phyloP scores from a whole-genome alignment of 2,329 filamentous ascomycete genomes.

The Diplodia mutila region DNA sequence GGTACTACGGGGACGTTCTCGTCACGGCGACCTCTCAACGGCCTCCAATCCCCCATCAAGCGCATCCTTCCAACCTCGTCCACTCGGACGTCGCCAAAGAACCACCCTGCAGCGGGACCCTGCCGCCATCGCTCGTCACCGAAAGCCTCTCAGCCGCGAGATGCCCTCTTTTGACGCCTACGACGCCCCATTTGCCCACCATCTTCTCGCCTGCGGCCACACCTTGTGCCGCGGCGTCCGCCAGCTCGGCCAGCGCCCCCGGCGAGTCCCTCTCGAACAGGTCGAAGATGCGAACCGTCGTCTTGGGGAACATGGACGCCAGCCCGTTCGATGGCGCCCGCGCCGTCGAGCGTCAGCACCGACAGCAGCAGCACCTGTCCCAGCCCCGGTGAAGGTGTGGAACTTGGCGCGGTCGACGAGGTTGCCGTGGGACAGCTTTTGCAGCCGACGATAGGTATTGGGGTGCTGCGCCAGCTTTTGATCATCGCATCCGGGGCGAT shows the following conservation, averaged over 20 bases:
- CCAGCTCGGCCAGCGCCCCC: slow-evolving; percentile 47
- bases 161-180: slow-evolving; percentile 65
- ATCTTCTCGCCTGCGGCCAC: slow-evolving; percentile 62
- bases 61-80: slow-evolving; percentile 23
- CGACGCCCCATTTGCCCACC: slow-evolving; percentile 58
- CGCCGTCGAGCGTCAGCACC: slow-evolving; percentile 61
- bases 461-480: slow-evolving; percentile 57
- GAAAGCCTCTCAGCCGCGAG: slow-evolving; percentile 56
- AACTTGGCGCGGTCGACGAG: slow-evolving; percentile 61
- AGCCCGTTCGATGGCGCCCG: slow-evolving; percentile 66
- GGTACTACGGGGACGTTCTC: neutral
- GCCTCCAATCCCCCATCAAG: slow-evolving; percentile 25
- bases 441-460: slow-evolving; percentile 67
- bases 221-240: slow-evolving; percentile 61
- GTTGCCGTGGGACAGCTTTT: slow-evolving; percentile 66
- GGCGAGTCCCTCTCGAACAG: slow-evolving; percentile 39
- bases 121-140: slow-evolving; percentile 58
- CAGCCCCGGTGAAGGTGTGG: slow-evolving; percentile 62
- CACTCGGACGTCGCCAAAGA: slow-evolving; percentile 25
- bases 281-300: slow-evolving; percentile 59
- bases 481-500: slow-evolving; percentile 59
- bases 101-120: slow-evolving; percentile 50
- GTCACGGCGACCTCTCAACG: slow-evolving; percentile 23
- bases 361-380: slow-evolving; percentile 66
- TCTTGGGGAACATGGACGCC: slow-evolving; percentile 63